These are phyloP conservation scores for Rhodotorula sp. DNA, from an alignment of 1,284 basidiomycete species.

Conservation along the genomic window DNA sequence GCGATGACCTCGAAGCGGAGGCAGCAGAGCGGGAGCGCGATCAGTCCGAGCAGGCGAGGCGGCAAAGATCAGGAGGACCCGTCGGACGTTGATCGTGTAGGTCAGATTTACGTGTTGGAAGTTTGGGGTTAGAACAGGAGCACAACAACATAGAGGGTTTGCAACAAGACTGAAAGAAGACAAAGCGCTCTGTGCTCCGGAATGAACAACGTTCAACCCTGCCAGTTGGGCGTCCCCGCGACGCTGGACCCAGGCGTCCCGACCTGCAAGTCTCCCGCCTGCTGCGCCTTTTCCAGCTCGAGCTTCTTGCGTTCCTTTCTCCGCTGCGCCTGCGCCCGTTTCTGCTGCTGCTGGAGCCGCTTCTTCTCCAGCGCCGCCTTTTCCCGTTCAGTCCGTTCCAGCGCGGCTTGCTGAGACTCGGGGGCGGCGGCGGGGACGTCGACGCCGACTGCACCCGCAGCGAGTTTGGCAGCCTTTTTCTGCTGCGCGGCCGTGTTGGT, in stretches of 20 bases:
- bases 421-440: not conserved
- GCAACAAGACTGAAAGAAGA: too few species aligned
- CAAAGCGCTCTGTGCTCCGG: too few species aligned
- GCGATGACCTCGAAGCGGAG: conserved; percentile 1
- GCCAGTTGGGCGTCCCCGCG: conserved; percentile 4
- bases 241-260: conserved; percentile 19
- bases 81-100: not conserved
- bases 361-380: conserved; percentile 2
- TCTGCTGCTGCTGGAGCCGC: conserved; percentile 8
- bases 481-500: conserved; percentile 6
- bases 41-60: not conserved
- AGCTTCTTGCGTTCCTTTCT: conserved; percentile 23
- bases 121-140: not conserved
- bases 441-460: not conserved
- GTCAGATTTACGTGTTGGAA: not conserved
- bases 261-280: conserved; percentile 14
- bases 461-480: conserved; percentile 32
- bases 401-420: conserved; percentile 9
- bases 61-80: not conserved
- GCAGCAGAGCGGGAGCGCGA: conserved; percentile 1
- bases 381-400: conserved; percentile 19
- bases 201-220: not conserved
- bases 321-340: conserved; percentile 11
- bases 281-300: not conserved
- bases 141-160: too few species aligned